phyloP scores from a whole-genome alignment of 148 eudicot species.

The Drosera capensis region DNA sequence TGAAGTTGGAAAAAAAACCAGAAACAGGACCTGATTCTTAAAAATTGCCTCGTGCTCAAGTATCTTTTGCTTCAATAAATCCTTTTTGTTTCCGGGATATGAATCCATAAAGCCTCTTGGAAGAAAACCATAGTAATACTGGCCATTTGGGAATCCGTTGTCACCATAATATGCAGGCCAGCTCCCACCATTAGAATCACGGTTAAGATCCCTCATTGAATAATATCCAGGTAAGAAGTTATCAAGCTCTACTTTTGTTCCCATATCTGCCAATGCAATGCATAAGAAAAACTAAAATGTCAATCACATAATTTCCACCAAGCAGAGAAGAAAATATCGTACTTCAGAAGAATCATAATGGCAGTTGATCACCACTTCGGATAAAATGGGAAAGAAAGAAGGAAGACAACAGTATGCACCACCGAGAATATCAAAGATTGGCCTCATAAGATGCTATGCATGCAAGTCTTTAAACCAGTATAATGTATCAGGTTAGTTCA shows the following conservation, averaged over 20 bases:
- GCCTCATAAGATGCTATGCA: too few relatives aligned
- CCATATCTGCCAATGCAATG: conserved; percentile 46
- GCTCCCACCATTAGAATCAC: conserved; percentile 43
- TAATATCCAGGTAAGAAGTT: conserved; percentile 45
- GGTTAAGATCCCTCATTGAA: conserved; percentile 63
- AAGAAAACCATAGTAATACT: conserved; percentile 30
- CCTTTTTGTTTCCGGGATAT: conserved; percentile 45
- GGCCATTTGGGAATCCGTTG: conserved; percentile 34
- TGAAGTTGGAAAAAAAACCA: not conserved
- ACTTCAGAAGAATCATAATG: too few relatives aligned
- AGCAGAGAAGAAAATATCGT: conserved; percentile 2
- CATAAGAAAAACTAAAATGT: conserved; percentile 6
- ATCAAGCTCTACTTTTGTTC: conserved; percentile 59
- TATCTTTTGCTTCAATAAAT: conserved; percentile 64
- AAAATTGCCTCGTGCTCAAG: conserved; percentile 75
- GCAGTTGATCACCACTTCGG: not conserved
- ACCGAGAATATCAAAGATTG: too few relatives aligned
- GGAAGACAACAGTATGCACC: too few relatives aligned
- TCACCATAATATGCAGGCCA: conserved; percentile 60
- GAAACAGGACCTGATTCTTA: conserved; percentile 51
- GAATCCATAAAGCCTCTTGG: conserved; percentile 25
- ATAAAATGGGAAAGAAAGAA: too few relatives aligned
- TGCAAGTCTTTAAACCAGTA: too few relatives aligned
- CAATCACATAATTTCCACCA: not conserved
- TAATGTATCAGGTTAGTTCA: too few relatives aligned